Percentiles rank a stretch among this genome's conserved stretches.
These are phyloP conservation scores for Paracamarosporium sp. DNA, from an alignment of 2,329 filamentous ascomycete genomes.

Conservation along the genomic window DNA sequence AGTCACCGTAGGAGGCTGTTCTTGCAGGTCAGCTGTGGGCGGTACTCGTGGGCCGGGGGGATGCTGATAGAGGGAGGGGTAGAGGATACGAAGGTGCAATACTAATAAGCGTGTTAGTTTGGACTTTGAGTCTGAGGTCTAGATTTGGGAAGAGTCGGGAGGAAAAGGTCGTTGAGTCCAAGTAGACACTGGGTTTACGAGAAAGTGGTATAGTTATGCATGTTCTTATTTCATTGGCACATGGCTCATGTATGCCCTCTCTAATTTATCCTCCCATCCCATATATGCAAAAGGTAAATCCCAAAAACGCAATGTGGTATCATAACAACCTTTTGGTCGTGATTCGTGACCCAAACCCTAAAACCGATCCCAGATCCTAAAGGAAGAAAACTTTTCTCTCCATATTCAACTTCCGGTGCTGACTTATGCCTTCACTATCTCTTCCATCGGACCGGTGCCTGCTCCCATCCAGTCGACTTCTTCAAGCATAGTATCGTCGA, in stretches of 20 bases:
- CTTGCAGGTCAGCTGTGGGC: no score
- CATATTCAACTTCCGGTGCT: background rate
- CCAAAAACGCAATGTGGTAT: constrained; percentile 1
- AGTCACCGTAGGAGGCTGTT: no score
- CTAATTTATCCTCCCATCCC: background rate
- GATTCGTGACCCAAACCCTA: background rate
- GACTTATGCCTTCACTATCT: constrained; percentile 12
- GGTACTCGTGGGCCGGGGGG: no score
- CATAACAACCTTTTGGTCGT: background rate
- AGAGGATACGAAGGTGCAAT: no score
- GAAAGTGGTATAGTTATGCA: background rate
- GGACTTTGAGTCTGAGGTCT: no score
- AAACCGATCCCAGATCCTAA: background rate
- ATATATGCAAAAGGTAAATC: background rate
- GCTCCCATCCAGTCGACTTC: constrained; percentile 29
- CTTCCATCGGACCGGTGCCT: constrained; percentile 4
- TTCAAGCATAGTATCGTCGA: constrained; percentile 36
- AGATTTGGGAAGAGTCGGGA: no score
- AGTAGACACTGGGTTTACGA: no score
- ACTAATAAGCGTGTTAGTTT: no score
- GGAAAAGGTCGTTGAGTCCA: no score
- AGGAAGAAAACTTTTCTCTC: background rate
- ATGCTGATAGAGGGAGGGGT: no score
- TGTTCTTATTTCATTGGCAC: background rate
- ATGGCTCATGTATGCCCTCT: background rate